phyloP scores from a whole-genome alignment of 2,329 filamentous ascomycete species.

The Trichoderma simmonsii region DNA sequence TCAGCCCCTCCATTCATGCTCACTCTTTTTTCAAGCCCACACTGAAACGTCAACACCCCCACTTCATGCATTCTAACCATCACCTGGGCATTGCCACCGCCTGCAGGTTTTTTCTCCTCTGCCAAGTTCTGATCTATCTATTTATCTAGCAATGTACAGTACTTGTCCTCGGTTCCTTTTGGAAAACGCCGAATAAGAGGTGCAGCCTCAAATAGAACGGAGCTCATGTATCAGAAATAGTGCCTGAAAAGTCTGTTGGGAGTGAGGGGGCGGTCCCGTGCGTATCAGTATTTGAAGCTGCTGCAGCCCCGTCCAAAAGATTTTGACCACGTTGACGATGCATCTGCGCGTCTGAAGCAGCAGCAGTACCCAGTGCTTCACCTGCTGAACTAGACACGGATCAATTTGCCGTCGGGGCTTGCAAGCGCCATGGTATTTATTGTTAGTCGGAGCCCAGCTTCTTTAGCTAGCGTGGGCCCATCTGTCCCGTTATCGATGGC shows the following conservation, averaged over 20 bases:
- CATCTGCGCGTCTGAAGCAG: neutral
- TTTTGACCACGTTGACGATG: neutral
- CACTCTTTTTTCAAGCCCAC: constrained; percentile 8
- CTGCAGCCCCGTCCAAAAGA: neutral
- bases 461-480: neutral
- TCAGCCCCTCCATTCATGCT: constrained; percentile 18
- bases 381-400: neutral
- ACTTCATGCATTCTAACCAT: constrained; percentile 22
- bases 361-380: neutral
- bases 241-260: neutral
- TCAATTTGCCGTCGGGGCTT: neutral
- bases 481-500: neutral
- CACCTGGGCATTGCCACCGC: constrained; percentile 18
- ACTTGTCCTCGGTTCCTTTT: neutral
- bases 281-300: neutral
- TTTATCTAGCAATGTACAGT: neutral
- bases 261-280: neutral
- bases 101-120: constrained; percentile 5
- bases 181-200: neutral
- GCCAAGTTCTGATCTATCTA: neutral
- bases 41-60: constrained; percentile 32
- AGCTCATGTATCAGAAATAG: neutral
- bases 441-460: neutral
- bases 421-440: neutral
- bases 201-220: neutral